Evolutionary conservation across 306 rosid species (phyloP), one percentile per base, ranked within the genome.

Genomic region (Psophocarpus tetragonolobus): DNA sequence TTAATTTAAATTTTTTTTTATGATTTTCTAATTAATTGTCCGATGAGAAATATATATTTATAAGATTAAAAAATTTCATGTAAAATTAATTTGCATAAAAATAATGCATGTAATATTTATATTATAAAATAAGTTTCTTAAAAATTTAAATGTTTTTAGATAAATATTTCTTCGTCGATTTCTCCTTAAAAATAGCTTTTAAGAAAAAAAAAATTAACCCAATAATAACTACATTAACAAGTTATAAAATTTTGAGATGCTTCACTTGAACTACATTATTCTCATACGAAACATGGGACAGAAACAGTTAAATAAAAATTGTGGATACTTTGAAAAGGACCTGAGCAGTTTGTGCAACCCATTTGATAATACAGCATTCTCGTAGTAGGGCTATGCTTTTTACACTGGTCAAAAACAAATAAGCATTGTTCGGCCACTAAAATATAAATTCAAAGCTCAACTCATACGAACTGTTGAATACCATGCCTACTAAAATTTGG

Each of bases 401-500:
- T 29, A 8, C 3, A 14, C 18, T 47, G 62, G 75, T 71, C 35
- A 33, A 71, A 20, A 35, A 74, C 30, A 73, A 73, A 24, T 44
- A 74, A 74, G 58, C 32, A 60, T 45, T 30, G 35, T 18, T 45
- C 17, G 2, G 17, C 53, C 65, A 20, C 21, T 27, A 67, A 41
- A 53, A 50, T 44, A 60, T 1, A 72, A 53, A 53, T 80, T 71
- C 63, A 71, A 79, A 47, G 0, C 29, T 48, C 2, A 70, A 48
- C 33, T 42, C 47, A 44, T 17, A 12, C 54, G 47, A 79, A 79
- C 61, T 79, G 72, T 71, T 47, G 78, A 62, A 48, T 48, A 48
- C 64, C 78, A 79, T 64, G 83, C 73, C 65, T 62, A 13, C 0
- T 64, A 30, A 38, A 30, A 64, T 32, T 26, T 76, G 71, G 73